phyloP scores from a whole-genome alignment of 2,329 filamentous ascomycete genomes.

The Madurella mycetomatis region DNA sequence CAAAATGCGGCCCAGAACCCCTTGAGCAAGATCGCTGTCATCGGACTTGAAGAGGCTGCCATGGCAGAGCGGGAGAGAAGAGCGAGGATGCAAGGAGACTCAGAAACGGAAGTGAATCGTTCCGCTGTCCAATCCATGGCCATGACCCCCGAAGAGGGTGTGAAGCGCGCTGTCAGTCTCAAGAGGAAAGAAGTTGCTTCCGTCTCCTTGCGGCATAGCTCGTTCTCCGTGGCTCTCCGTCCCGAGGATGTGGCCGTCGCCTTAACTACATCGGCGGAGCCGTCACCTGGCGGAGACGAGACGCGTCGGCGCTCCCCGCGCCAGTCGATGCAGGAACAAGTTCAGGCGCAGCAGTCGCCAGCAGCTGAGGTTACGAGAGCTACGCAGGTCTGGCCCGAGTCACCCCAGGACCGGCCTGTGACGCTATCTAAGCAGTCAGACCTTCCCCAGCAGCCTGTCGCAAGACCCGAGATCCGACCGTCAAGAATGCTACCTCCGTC shows the following conservation, averaged over 20 bases:
- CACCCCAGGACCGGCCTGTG: slow-evolving; percentile 8
- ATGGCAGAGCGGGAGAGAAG: slow-evolving; percentile 43
- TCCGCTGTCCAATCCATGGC: slow-evolving; percentile 36
- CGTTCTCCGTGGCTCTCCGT: slow-evolving; percentile 22
- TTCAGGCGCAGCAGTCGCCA: not conserved
- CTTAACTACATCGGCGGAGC: slow-evolving; percentile 43
- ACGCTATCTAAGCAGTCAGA: slow-evolving; percentile 1
- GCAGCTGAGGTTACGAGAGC: not conserved
- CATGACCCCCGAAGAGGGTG: slow-evolving; percentile 31
- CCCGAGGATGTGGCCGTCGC: slow-evolving; percentile 30
- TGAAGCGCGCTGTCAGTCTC: slow-evolving; percentile 33
- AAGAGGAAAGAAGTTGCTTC: slow-evolving; percentile 38
- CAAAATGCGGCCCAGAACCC: slow-evolving; percentile 37
- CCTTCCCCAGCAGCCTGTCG: slow-evolving; percentile 6
- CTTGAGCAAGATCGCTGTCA: slow-evolving; percentile 42
- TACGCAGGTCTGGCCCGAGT: not conserved
- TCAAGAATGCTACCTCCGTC: slow-evolving; percentile 30
- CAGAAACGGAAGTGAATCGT: slow-evolving; percentile 33
- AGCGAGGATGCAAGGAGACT: slow-evolving; percentile 31
- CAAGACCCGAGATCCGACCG: slow-evolving; percentile 28
- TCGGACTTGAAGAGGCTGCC: slow-evolving; percentile 48
- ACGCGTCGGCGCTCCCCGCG: slow-evolving; percentile 50
- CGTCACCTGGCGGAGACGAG: slow-evolving; percentile 48
- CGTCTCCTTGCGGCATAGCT: slow-evolving; percentile 21
- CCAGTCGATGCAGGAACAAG: slow-evolving; percentile 26